Conservation (phyloP, 257 asterid species). For the Solanum neorickii region DNA sequence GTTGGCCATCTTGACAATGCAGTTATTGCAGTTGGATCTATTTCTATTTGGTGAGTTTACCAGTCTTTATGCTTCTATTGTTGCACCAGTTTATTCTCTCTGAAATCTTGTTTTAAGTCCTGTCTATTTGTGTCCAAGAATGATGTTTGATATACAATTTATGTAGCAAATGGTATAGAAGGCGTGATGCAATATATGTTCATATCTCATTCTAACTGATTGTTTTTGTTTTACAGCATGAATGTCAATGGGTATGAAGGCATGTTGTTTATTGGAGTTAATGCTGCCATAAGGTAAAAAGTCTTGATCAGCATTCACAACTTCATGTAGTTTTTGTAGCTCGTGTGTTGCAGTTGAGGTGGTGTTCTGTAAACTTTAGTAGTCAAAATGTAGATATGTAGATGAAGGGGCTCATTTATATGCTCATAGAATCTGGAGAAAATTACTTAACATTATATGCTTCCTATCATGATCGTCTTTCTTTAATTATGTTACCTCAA, state of each 20-base stretch:
- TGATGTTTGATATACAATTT: not conserved
- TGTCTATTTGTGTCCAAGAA: not conserved
- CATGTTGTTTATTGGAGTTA: conserved; percentile 72
- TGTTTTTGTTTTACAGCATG: conserved; percentile 39
- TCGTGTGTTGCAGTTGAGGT: not conserved
- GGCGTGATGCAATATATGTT: not conserved
- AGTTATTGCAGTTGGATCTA: conserved; percentile 69
- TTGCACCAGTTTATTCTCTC: not conserved
- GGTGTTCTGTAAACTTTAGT: not conserved
- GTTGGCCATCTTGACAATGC: conserved; percentile 68
- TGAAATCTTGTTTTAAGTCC: not conserved
- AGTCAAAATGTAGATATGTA: too few relatives aligned
- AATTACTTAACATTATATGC: too few relatives aligned
- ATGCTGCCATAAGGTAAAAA: conserved; percentile 69
- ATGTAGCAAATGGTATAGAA: not conserved
- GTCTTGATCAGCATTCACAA: not conserved
- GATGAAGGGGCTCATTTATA: too few relatives aligned
- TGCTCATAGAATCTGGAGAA: too few relatives aligned
- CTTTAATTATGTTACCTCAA: not conserved
- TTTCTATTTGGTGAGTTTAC: conserved; percentile 60
- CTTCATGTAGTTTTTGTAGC: not conserved
- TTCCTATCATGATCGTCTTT: too few relatives aligned
- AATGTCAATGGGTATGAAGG: conserved; percentile 57
- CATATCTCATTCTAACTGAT: not conserved
- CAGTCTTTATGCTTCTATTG: not conserved